phyloP scores from a whole-genome alignment of 495 filamentous ascomycete species.

The Rusavskia elegans region DNA sequence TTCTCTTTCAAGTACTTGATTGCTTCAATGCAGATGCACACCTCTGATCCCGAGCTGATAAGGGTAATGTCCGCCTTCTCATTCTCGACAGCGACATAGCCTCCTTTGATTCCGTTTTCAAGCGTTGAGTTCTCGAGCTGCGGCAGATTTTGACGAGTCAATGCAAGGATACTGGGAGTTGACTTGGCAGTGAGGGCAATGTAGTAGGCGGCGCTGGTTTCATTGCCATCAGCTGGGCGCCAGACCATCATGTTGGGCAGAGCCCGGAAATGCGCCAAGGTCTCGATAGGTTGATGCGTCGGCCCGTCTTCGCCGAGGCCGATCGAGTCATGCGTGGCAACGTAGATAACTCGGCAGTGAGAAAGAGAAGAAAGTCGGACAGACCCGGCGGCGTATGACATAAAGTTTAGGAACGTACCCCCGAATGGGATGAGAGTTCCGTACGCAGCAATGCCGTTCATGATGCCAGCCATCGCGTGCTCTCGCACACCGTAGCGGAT shows the following conservation, averaged over 20 bases:
- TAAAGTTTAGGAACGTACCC: constrained; percentile 99
- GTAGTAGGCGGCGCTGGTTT: constrained; percentile 97
- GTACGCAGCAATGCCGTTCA: constrained; percentile 96
- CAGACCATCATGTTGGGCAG: constrained; percentile 99
- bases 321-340: constrained; percentile 98
- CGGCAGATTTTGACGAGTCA: constrained; percentile 96
- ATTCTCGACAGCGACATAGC: constrained; percentile 75
- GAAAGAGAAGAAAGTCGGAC: constrained; percentile 88
- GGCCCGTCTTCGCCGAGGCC: constrained; percentile 98
- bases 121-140: constrained; percentile 89
- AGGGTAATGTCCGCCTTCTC: constrained; percentile 77
- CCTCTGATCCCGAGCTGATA: constrained; percentile 91
- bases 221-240: constrained; percentile 97
- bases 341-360: constrained; percentile 82
- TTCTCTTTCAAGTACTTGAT: constrained; percentile 81
- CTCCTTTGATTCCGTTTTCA: constrained; percentile 79
- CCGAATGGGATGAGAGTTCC: constrained; percentile 86
- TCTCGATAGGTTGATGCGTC: constrained; percentile 98
- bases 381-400: constrained; percentile 92
- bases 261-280: constrained; percentile 97
- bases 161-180: constrained; percentile 81
- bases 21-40: constrained; percentile 82
- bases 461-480: constrained; percentile 92
- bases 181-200: constrained; percentile 77
- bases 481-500: constrained; percentile 95